Base-by-base conservation (phyloP, 352 stramenopile genomes). In the Phytophthora chlamydospora region DNA sequence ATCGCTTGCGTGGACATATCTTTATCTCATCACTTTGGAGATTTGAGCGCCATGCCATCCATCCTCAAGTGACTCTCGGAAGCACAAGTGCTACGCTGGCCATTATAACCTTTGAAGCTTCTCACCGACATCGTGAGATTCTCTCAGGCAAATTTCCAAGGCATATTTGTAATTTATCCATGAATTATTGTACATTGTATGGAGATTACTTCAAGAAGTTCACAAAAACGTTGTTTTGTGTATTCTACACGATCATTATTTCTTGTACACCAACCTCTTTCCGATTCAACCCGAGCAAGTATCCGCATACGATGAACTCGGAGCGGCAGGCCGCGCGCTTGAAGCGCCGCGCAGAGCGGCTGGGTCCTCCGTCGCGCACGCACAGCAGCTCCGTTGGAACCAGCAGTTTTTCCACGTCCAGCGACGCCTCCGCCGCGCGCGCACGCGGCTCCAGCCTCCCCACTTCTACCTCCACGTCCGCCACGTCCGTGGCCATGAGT, bases 311-410 rank as follows among this genome's bases (percentile, higher is more conserved):
- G 8, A 79, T 73, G 66, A 74, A 64, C 45, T 27, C 56, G 21
- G 73, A 82, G 10, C 53, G 66, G 31, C 66, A 77, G 29, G 41
- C 61, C 34, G 71, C 66, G 36, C 70, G 73, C 52, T 75, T 84
- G 40, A 81, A 80, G 70, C 69, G 71, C 41, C 75, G 72, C 13
- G 65, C 75, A 10, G 75, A 80, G 62, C 64, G 55, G 4, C 47
- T 75, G 1, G 48, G 35, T 4, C 54, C 58, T 8, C 58, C 54
- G 4, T 40, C 67, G 1, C 51, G 63, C 6, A 40, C 47, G 1
- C 46, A 59, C 48, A 66, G 48, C 47, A 65, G 53, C 33, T 67
- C 56, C 19, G 41, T 68, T 14, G 45, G 54, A 24, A 65, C n/a
- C 34, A 55, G 27, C 14, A 43, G 21, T 36, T 41, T 45, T 24